Evolutionary conservation across 2,329 filamentous ascomycete genomes (phyloP).

Genomic region (Pseudovirgaria hyperparasitica): DNA sequence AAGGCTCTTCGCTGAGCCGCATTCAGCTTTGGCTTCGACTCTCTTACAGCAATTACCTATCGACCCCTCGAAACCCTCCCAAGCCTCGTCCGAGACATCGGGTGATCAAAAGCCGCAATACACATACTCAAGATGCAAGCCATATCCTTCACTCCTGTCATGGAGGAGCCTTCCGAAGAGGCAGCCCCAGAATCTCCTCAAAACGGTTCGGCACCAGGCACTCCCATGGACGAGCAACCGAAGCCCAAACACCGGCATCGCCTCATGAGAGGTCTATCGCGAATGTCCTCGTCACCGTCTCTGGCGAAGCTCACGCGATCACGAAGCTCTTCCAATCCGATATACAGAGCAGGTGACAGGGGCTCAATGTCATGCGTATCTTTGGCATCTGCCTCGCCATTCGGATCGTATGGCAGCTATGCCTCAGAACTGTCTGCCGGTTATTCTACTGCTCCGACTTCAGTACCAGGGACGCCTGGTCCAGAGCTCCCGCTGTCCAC

Average conservation of each 20-base stretch:
- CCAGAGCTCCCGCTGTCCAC: constrained; percentile 36
- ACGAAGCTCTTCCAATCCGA: constrained; percentile 52
- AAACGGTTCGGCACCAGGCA: not conserved
- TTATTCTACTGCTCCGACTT: constrained; percentile 43
- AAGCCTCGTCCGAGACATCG: too few relatives aligned
- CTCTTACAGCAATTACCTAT: too few relatives aligned
- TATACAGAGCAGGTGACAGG: constrained; percentile 51
- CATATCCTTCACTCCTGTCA: not conserved
- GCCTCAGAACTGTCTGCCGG: constrained; percentile 44
- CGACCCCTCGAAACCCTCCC: too few relatives aligned
- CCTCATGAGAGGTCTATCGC: constrained; percentile 60
- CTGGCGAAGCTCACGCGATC: constrained; percentile 51
- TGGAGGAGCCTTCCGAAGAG: not conserved
- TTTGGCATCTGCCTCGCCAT: constrained; percentile 37
- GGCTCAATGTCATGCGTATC: constrained; percentile 54
- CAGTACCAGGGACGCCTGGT: constrained; percentile 33
- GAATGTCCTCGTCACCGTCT: constrained; percentile 70
- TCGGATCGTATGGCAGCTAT: constrained; percentile 41
- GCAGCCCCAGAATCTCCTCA: not conserved
- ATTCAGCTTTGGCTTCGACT: too few relatives aligned
- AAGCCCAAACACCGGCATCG: constrained; percentile 58
- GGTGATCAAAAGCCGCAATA: too few relatives aligned
- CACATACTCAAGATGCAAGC: too few relatives aligned
- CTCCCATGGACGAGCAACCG: constrained; percentile 18
- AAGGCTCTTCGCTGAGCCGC: too few relatives aligned